Percentiles rank a stretch among this genome's conserved stretches.
phyloP scores from a whole-genome alignment of 2,329 filamentous ascomycete species.

The Aspergillus viridinutans region DNA sequence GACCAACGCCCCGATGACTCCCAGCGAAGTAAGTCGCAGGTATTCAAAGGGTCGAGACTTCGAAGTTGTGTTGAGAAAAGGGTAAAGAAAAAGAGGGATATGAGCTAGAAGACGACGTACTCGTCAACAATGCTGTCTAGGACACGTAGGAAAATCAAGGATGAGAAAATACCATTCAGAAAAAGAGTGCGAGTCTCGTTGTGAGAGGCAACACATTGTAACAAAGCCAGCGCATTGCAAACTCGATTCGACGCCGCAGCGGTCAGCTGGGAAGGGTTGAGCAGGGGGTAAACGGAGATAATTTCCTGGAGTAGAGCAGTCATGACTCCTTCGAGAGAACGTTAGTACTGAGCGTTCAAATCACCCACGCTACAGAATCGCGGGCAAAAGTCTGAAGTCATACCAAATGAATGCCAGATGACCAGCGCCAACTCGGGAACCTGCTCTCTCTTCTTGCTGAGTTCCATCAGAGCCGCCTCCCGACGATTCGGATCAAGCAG shows the following conservation, averaged over 20 bases:
- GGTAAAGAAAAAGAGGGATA: constrained; percentile 95
- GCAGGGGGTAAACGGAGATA: constrained; percentile 93
- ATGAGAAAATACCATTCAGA: constrained; percentile 65
- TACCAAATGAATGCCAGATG: constrained; percentile 97
- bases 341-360: background rate
- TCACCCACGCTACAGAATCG: background rate
- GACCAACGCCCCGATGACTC: constrained; percentile 92
- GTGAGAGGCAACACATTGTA: constrained; percentile 96
- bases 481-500: constrained; percentile 81
- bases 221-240: constrained; percentile 90
- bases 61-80: constrained; percentile 96
- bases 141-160: background rate
- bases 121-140: constrained; percentile 2
- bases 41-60: constrained; percentile 98
- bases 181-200: constrained; percentile 94
- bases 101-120: constrained; percentile 62
- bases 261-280: constrained; percentile 95
- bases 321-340: constrained; percentile 71
- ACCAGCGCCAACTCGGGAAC: constrained; percentile 95
- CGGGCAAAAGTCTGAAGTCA: constrained; percentile 22
- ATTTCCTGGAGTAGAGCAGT: constrained; percentile 96
- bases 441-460: constrained; percentile 98
- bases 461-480: constrained; percentile 85
- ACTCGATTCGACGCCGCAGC: constrained; percentile 96
- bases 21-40: constrained; percentile 87